Conservation (phyloP, 1,139 yeast species). For the Wickerhamomyces sp. region DNA sequence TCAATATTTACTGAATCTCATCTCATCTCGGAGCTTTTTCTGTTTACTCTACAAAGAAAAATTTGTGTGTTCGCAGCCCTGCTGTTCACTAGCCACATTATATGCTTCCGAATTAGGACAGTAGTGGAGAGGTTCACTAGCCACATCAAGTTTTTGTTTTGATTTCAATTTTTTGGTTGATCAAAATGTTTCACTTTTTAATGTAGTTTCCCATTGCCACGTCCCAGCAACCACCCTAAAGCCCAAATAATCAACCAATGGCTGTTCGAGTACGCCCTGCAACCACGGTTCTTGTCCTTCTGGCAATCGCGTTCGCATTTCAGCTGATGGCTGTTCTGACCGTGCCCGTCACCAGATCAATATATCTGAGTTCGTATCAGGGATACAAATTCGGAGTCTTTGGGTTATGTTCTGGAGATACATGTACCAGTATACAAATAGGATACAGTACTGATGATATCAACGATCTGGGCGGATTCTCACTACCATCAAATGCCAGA, state of each 20-base stretch:
- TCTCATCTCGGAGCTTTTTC: neutral
- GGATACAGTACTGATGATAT: slow-evolving; percentile 39
- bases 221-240: too few species aligned
- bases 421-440: slow-evolving; percentile 47
- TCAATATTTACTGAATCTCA: too few species aligned
- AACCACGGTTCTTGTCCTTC: slow-evolving; percentile 34
- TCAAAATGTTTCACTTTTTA: too few species aligned
- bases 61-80: neutral
- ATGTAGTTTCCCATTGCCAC: too few species aligned
- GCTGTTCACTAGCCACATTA: neutral
- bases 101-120: too few species aligned
- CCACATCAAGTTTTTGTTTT: slow-evolving; percentile 4
- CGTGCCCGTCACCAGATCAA: slow-evolving; percentile 53
- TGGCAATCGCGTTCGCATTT: slow-evolving; percentile 45
- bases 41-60: too few species aligned
- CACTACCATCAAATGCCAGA: slow-evolving; percentile 53
- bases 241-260: slow-evolving; percentile 17
- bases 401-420: slow-evolving; percentile 58
- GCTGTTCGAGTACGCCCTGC: slow-evolving; percentile 31
- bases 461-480: slow-evolving; percentile 35
- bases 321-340: slow-evolving; percentile 52
- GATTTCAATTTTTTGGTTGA: slow-evolving; percentile 2
- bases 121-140: too few species aligned
- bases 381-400: slow-evolving; percentile 75
- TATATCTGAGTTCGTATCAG: slow-evolving; percentile 43